Evolutionary conservation across 2,329 filamentous ascomycete genomes (phyloP), one percentile per base, ranked within the genome.

Genomic region (Fusarium sp.): DNA sequence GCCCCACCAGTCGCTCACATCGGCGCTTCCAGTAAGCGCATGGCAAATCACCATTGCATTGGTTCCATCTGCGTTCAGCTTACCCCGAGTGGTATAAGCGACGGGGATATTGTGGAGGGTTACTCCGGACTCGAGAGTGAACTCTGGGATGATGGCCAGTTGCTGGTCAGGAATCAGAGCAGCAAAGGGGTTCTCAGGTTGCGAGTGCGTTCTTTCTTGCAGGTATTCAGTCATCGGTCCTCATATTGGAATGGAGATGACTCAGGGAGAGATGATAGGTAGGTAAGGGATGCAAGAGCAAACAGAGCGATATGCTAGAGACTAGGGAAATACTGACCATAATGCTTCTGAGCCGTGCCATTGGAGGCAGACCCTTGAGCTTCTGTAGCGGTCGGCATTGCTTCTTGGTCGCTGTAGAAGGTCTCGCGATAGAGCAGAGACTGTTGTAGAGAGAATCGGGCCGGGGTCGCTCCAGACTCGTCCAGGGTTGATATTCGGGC

Each of bases 121-220:
- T 27, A 93, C 94, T 58, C 97, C 97, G 2, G 95, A 98, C 83
- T 99, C 97, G 75, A 99, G 93, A 10, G 93, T 95, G 82, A 98
- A 98, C 30, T 92, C 92, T 2, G 97, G 96, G 65, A 99, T 90
- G 70, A 97, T 90, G 66, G 93, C 95, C 79, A 97, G 93, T 63
- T 93, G 89, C 85, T 98, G 97, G 79, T 98, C 93, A 62, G 95
- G 92, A 62, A 99, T 97, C 80, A 98, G 88, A 73, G 88, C 85
- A 70, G 94, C 91, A 82, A 95, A 98, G 33, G 95, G 96, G 85
- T 98, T 99, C 86, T 98, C 96, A 79, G 94, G 91, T 84, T 98
- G 95, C 65, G 89, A 85, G 74, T 83, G 85, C 75, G 82, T 87
- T 88, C 89, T 91, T 90, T 88, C 90, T 91, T 90, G 81, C 86